Evolutionary conservation across 1,284 basidiomycete genomes (phyloP), one percentile per base, ranked within the genome.

Genomic region (Ceratobasidium sp.): DNA sequence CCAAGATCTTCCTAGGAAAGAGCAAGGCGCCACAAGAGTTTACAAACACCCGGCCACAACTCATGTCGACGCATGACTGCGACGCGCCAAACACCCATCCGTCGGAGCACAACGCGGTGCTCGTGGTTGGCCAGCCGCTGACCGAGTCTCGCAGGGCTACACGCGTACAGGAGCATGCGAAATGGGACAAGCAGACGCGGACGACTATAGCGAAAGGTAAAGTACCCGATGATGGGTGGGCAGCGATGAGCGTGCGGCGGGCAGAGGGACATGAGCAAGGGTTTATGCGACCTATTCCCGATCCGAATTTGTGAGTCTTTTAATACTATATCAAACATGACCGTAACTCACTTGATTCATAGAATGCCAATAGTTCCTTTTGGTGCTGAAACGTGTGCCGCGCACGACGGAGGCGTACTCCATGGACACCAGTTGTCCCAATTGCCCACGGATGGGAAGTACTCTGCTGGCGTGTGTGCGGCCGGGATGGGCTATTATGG

Each of bases 1-100:
- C 75, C 7, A 59, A 55, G 30, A 46, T 76, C 59, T 70, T 52
- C 59, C 66, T 41, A 4, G 65, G 48, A 14, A 79, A 80, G 54
- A 54, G 55, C 1, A 79, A 76, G 67, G 57, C 35, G 10, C 57
- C 68, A 20, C 44, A 52, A 7, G 67, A 70, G 4, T 60, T 78
- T 12, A 54, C 41, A 27, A 80, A 82, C 68, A n/a, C 67, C 18
- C 79, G 77, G 8, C 81, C 80, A 1, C 78, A 81, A 52, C 52
- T 81, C 3, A 23, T 80, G 27, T 78, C 78, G 0, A 69, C 57
- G 0, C 44, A 52, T 23, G 81, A 82, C 35, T 77, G 55, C 41
- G 81, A 81, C 33, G 77, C 77, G 18, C 79, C 80, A 7, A 77
- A 77, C 30, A 82, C 83, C 0, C 83, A 83, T 71, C 80, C 83